Evolutionary conservation across 2,329 filamentous ascomycete genomes (phyloP).

Genomic region (Triangularia verruculosa): DNA sequence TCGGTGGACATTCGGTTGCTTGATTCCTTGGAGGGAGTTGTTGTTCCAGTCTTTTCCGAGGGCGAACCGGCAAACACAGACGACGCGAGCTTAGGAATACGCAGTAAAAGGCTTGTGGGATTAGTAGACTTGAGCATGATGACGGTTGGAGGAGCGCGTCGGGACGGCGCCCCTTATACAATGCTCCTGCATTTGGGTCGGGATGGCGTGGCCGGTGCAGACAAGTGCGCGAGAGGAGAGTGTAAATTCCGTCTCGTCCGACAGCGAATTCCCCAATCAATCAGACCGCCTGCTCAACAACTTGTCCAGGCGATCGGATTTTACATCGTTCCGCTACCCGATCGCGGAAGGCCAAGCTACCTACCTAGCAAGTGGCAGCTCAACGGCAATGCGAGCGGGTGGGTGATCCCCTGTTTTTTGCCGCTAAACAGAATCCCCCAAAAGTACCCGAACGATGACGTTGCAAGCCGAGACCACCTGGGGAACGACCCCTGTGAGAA

Average conservation of each 20-base stretch:
- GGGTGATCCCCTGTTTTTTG: background rate
- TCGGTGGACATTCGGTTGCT: background rate
- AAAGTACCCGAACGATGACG: conserved; percentile 1
- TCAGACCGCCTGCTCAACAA: background rate
- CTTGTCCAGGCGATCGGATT: conserved; percentile 20
- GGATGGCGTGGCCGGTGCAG: background rate
- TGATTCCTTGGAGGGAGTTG: conserved; percentile 1
- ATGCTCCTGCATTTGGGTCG: conserved; percentile 16
- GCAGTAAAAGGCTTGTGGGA: conserved; percentile 16
- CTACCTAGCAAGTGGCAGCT: background rate
- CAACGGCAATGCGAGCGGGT: background rate
- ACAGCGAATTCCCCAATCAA: background rate
- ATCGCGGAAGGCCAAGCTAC: background rate
- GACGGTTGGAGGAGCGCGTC: conserved; percentile 9
- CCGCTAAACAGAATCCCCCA: background rate
- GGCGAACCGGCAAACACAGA: background rate
- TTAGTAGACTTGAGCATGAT: conserved; percentile 28
- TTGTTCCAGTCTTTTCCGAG: background rate
- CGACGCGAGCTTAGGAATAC: background rate
- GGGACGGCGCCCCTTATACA: conserved; percentile 25
- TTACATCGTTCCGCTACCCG: conserved; percentile 27
- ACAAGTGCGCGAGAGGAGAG: background rate
- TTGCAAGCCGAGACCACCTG: background rate
- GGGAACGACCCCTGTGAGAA: background rate
- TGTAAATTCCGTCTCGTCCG: background rate